Percentiles rank a stretch among this genome's conserved stretches.
These are phyloP conservation scores for Candida silvicultrix DNA, from an alignment of 805 yeast genomes.

Conservation along the genomic window DNA sequence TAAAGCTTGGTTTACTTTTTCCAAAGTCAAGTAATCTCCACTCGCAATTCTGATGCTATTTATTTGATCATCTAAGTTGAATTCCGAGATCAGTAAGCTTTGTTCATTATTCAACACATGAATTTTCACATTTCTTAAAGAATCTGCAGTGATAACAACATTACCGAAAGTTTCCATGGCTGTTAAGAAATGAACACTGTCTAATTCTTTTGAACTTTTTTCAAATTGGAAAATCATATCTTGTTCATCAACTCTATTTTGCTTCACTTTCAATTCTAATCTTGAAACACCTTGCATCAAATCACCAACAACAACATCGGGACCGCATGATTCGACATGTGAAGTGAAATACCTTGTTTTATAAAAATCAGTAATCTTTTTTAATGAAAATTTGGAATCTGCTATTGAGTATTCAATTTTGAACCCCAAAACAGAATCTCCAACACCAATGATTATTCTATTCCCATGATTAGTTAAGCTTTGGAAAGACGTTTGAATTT, in stretches of 20 bases:
- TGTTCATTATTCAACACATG: conserved; percentile 1
- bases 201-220: conserved; percentile 4
- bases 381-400: conserved; percentile 26
- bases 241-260: conserved; percentile 3
- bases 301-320: conserved; percentile 17
- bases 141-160: conserved; percentile 9
- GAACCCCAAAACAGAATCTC: conserved; percentile 24
- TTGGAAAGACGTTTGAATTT: conserved; percentile 17
- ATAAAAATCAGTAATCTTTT: conserved; percentile 17
- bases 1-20: neutral
- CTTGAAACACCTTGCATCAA: conserved; percentile 7
- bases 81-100: conserved; percentile 5
- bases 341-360: conserved; percentile 8
- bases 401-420: conserved; percentile 28
- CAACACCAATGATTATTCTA: conserved; percentile 25
- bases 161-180: conserved; percentile 10
- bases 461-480: conserved; percentile 22
- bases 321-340: conserved; percentile 12
- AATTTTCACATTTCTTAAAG: conserved; percentile 10
- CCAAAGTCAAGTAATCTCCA: neutral
- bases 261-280: conserved; percentile 9
- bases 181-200: conserved; percentile 8
- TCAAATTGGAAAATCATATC: conserved; percentile 9
- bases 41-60: conserved; percentile 16
- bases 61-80: conserved; percentile 18